Percentiles rank a stretch among this genome's conserved stretches.
Evolutionary conservation across 192 early-diverging fungal genomes (phyloP).

Genomic region (Cladochytrium replicatum): DNA sequence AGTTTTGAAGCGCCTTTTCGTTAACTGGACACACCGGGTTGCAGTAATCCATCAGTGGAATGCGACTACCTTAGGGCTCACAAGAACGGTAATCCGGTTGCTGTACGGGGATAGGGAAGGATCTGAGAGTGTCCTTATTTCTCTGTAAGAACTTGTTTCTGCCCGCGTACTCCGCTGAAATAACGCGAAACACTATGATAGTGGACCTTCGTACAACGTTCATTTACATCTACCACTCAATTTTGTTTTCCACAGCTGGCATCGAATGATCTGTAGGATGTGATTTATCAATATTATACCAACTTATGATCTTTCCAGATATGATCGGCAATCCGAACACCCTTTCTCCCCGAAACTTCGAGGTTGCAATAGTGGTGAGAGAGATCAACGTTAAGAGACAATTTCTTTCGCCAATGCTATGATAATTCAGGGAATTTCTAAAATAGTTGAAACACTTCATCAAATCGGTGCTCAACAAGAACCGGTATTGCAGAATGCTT

Average conservation of each 20-base stretch:
- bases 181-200: slow-evolving; percentile 11
- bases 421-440: slow-evolving; percentile 22
- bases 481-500: no score
- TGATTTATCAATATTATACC: background rate
- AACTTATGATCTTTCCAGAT: slow-evolving; percentile 13
- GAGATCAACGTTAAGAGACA: background rate
- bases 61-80: slow-evolving; percentile 53
- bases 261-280: slow-evolving; percentile 42
- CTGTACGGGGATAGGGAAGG: slow-evolving; percentile 63
- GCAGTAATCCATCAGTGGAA: slow-evolving; percentile 68
- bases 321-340: slow-evolving; percentile 32
- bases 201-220: slow-evolving; percentile 40
- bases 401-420: background rate
- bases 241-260: slow-evolving; percentile 67
- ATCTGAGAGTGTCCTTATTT: slow-evolving; percentile 42
- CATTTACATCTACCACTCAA: slow-evolving; percentile 50
- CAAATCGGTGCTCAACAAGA: slow-evolving; percentile 15
- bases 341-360: slow-evolving; percentile 32
- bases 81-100: slow-evolving; percentile 52
- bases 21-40: slow-evolving; percentile 65
- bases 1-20: slow-evolving; percentile 23
- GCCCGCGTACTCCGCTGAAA: slow-evolving; percentile 2
- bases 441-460: slow-evolving; percentile 31
- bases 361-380: slow-evolving; percentile 26
- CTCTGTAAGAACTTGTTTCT: slow-evolving; percentile 12